Conservation (phyloP, 1,284 basidiomycete species). For the Moesziomyces globuligerus region DNA sequence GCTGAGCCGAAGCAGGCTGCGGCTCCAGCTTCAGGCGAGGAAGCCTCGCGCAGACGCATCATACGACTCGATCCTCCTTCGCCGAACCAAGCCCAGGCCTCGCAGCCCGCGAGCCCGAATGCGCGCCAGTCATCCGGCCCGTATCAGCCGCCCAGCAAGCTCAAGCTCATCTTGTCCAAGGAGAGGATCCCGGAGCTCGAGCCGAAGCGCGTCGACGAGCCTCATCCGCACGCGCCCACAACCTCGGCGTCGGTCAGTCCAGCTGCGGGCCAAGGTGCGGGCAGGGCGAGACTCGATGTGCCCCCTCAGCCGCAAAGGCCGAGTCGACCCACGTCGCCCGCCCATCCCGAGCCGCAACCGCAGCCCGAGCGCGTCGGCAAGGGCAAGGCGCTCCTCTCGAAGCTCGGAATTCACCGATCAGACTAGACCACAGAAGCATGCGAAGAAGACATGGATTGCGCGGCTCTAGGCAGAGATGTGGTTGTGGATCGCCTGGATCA, state of each 20-base stretch:
- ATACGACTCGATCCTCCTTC: constrained; percentile 35
- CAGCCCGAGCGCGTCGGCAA: constrained; percentile 19
- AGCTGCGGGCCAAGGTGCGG: neutral
- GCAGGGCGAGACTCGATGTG: constrained; percentile 5
- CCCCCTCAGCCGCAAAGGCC: constrained; percentile 13
- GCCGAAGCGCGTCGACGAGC: constrained; percentile 21
- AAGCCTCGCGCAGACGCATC: constrained; percentile 16
- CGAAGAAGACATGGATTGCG: neutral
- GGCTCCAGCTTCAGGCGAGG: neutral
- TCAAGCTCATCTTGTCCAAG: constrained; percentile 45
- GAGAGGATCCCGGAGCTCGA: constrained; percentile 45
- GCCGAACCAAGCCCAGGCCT: neutral
- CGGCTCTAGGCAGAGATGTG: neutral
- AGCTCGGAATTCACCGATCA: constrained; percentile 33
- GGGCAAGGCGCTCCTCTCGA: constrained; percentile 36
- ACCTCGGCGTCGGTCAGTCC: neutral
- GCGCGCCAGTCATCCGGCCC: neutral
- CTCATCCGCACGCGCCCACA: neutral
- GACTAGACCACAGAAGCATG: neutral
- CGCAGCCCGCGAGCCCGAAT: neutral
- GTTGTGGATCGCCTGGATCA: constrained; percentile 23
- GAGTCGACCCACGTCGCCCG: constrained; percentile 14
- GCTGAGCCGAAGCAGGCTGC: constrained; percentile 31
- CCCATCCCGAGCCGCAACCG: neutral
- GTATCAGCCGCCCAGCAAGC: constrained; percentile 35